Conservation (phyloP, 2,329 filamentous ascomycete species). For the Chalaropsis thielavioides region DNA sequence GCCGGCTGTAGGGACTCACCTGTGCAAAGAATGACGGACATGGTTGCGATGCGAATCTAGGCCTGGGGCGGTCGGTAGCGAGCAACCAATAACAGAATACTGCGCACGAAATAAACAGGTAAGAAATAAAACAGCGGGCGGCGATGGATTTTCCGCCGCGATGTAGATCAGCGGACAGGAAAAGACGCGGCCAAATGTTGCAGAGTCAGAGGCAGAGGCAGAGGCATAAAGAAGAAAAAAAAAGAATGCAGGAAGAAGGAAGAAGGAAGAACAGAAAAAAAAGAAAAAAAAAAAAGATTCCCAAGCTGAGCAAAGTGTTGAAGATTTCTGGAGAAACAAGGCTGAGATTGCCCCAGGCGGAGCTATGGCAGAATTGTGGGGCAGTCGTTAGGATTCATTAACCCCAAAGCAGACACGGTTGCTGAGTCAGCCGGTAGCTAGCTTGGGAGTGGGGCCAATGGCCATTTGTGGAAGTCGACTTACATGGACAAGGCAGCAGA, state of each 20-base stretch:
- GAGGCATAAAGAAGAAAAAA: background rate
- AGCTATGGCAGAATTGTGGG: background rate
- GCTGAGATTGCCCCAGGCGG: background rate
- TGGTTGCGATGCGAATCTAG: constrained; percentile 21
- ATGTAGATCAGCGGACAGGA: background rate
- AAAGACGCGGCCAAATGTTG: background rate
- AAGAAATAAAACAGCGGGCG: background rate
- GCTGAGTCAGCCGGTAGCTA: background rate
- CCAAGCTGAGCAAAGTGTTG: background rate
- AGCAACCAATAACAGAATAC: background rate
- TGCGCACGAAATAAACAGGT: background rate
- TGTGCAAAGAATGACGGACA: constrained; percentile 51
- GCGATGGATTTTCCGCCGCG: background rate
- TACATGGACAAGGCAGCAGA: background rate
- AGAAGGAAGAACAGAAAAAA: background rate
- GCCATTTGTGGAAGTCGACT: background rate
- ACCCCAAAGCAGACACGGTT: background rate
- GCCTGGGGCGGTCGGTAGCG: background rate
- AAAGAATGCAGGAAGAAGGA: background rate
- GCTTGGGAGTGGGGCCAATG: too few species aligned
- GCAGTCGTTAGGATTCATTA: too few species aligned
- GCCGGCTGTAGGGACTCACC: constrained; percentile 28
- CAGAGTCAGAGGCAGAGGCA: background rate
- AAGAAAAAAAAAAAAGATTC: background rate
- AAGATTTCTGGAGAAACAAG: background rate